These are phyloP conservation scores for Plasmodium chabaudi DNA, from an alignment of 169 alveolate genomes.

Conservation along the genomic window DNA sequence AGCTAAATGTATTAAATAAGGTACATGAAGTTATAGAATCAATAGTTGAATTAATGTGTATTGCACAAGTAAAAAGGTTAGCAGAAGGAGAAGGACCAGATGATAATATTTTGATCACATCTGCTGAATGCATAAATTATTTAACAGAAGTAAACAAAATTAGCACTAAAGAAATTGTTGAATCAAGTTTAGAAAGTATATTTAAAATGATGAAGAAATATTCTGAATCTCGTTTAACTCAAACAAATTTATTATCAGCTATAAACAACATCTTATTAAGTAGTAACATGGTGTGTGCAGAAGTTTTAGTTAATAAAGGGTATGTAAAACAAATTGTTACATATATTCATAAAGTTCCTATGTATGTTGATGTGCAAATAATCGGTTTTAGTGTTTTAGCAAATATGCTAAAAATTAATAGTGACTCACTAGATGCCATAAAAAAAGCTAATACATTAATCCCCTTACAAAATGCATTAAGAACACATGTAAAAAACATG, in stretches of 20 bases:
- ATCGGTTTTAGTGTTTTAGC: slow-evolving; percentile 88
- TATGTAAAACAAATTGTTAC: slow-evolving; percentile 84
- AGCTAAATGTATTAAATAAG: slow-evolving; percentile 76
- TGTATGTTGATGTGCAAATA: slow-evolving; percentile 89
- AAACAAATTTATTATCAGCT: slow-evolving; percentile 87
- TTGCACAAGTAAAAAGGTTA: slow-evolving; percentile 88
- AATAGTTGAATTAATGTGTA: slow-evolving; percentile 84
- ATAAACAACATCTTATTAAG: slow-evolving; percentile 83
- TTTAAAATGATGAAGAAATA: slow-evolving; percentile 88
- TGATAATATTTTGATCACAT: slow-evolving; percentile 88
- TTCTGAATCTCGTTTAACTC: slow-evolving; percentile 89
- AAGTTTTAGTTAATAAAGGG: slow-evolving; percentile 84
- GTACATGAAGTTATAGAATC: slow-evolving; percentile 76
- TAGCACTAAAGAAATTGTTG: slow-evolving; percentile 77
- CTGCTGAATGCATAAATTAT: slow-evolving; percentile 84
- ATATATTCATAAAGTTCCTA: slow-evolving; percentile 88
- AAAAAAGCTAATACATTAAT: slow-evolving; percentile 77
- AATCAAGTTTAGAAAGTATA: slow-evolving; percentile 83
- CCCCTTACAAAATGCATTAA: slow-evolving; percentile 84
- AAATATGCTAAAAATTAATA: slow-evolving; percentile 78
- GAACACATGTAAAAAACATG: slow-evolving; percentile 90
- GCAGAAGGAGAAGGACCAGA: slow-evolving; percentile 90
- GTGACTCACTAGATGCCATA: slow-evolving; percentile 79
- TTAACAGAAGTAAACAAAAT: slow-evolving; percentile 84
- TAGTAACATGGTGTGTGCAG: slow-evolving; percentile 82